Percentiles rank a stretch among this genome's conserved stretches.
Conservation (phyloP, 805 yeast genomes). For the Wickerhamiella azymoides region DNA sequence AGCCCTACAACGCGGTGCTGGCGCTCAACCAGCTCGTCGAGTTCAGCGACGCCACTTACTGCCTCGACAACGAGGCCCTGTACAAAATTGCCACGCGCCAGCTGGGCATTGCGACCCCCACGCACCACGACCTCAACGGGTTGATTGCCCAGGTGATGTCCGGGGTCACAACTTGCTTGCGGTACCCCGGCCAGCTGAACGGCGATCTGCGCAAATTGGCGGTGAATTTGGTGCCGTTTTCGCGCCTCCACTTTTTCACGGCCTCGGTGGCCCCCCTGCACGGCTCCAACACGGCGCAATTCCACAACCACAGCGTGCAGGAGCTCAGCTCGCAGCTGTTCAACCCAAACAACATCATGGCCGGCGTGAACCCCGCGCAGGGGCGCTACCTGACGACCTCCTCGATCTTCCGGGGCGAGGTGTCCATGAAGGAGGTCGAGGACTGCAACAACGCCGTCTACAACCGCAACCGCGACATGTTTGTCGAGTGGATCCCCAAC, state of each 20-base stretch:
- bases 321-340: constrained; percentile 91
- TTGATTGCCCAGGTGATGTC: constrained; percentile 87
- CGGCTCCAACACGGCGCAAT: constrained; percentile 66
- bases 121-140: constrained; percentile 63
- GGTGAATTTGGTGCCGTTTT: constrained; percentile 88
- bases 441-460: constrained; percentile 82
- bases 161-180: constrained; percentile 84
- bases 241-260: constrained; percentile 89
- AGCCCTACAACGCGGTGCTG: constrained; percentile 86
- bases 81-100: constrained; percentile 82
- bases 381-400: constrained; percentile 90
- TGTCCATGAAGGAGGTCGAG: constrained; percentile 84
- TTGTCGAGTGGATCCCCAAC: constrained; percentile 94
- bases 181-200: constrained; percentile 92
- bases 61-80: constrained; percentile 88
- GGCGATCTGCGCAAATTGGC: constrained; percentile 87
- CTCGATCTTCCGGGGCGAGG: constrained; percentile 88
- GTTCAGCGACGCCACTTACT: constrained; percentile 83
- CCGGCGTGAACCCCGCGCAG: constrained; percentile 80
- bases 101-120: constrained; percentile 65
- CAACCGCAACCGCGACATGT: constrained; percentile 64
- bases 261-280: constrained; percentile 91
- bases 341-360: constrained; percentile 90
- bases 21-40: constrained; percentile 87
- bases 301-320: constrained; percentile 74